These are phyloP conservation scores for Colletotrichum eremochloae DNA, from an alignment of 2,329 filamentous ascomycete genomes.

Conservation along the genomic window DNA sequence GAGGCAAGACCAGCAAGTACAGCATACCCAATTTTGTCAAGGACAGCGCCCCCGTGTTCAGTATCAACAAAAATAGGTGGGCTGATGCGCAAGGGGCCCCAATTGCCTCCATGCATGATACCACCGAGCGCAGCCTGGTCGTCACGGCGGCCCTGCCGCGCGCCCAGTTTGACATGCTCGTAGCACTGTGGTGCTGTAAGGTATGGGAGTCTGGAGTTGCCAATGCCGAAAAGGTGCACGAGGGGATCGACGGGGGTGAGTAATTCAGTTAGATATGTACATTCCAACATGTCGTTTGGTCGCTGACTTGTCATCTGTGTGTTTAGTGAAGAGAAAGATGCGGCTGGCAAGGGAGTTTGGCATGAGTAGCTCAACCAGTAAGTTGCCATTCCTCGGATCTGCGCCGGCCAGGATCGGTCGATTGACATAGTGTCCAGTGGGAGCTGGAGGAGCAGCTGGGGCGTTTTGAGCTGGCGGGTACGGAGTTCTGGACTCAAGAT, in stretches of 20 bases:
- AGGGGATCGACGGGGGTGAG: conserved; percentile 25
- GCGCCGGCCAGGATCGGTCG: not conserved
- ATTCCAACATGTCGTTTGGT: conserved; percentile 1
- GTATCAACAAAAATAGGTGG: conserved; percentile 2
- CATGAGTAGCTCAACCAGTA: not conserved
- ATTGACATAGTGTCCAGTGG: conserved; percentile 5
- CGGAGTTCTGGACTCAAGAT: conserved; percentile 1
- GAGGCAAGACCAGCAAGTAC: conserved; percentile 24
- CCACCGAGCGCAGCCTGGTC: conserved; percentile 11
- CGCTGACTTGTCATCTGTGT: not conserved
- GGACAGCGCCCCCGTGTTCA: conserved; percentile 5
- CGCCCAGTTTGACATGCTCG: conserved; percentile 19
- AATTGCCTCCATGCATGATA: conserved; percentile 20
- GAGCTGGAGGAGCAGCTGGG: conserved; percentile 2
- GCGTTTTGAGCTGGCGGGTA: conserved; percentile 9
- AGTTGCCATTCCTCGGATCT: conserved; percentile 1
- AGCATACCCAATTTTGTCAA: conserved; percentile 23
- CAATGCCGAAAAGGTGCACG: conserved; percentile 25
- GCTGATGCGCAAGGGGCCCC: conserved; percentile 1
- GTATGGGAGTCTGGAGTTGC: conserved; percentile 25
- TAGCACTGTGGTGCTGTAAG: conserved; percentile 22
- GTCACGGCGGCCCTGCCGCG: conserved; percentile 5
- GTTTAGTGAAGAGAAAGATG: conserved; percentile 25
- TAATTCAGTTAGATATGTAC: not conserved
- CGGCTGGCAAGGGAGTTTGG: conserved; percentile 20